phyloP scores from a whole-genome alignment of 495 filamentous ascomycete genomes.

The Platismatia glauca region DNA sequence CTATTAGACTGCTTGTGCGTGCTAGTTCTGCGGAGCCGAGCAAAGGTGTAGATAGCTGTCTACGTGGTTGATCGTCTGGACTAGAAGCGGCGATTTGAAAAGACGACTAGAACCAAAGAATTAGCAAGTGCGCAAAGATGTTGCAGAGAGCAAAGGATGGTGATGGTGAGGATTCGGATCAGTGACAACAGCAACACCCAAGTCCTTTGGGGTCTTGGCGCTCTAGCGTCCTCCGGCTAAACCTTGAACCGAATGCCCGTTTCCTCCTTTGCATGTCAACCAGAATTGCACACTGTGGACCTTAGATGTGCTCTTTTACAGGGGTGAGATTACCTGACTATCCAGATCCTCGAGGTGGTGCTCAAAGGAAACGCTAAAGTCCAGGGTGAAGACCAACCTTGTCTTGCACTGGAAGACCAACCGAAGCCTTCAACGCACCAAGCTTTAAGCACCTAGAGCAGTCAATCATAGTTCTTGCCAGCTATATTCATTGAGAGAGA shows the following conservation, averaged over 20 bases:
- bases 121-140: background rate
- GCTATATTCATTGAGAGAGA: background rate
- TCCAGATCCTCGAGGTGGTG: background rate
- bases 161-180: background rate
- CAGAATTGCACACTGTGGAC: background rate
- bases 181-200: background rate
- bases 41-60: background rate
- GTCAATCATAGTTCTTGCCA: background rate
- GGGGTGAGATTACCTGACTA: background rate
- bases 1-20: background rate
- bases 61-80: background rate
- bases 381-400: background rate
- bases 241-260: background rate
- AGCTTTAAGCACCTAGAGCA: background rate
- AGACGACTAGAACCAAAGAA: background rate
- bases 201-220: background rate
- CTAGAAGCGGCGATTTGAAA: background rate
- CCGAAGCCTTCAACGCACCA: background rate
- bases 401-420: background rate
- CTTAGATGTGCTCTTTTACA: background rate
- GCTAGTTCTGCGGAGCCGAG: background rate
- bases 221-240: background rate
- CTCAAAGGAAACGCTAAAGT: background rate
- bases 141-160: background rate
- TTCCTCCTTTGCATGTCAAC: background rate